Evolutionary conservation across 805 yeast species (phyloP).

Genomic region (Jamesozyma lodderae): DNA sequence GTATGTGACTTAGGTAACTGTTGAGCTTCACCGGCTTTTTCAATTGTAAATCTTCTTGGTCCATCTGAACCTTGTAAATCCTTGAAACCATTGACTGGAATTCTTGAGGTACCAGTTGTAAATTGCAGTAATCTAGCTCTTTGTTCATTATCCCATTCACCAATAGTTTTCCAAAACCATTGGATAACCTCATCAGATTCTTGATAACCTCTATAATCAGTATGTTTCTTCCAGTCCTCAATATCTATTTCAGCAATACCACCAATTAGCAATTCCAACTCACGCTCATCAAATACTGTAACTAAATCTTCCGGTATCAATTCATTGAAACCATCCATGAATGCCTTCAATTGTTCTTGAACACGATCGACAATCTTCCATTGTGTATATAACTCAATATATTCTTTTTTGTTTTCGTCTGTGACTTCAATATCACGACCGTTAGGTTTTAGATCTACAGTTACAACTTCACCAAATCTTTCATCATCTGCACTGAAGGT

Average conservation of each 20-base stretch:
- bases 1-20: constrained; percentile 97
- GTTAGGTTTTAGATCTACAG: constrained; percentile 80
- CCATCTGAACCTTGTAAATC: constrained; percentile 99
- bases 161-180: constrained; percentile 96
- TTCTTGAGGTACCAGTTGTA: constrained; percentile 98
- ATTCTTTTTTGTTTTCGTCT: constrained; percentile 90
- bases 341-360: constrained; percentile 92
- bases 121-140: constrained; percentile 91
- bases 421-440: constrained; percentile 88
- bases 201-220: constrained; percentile 96
- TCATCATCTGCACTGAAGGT: constrained; percentile 89
- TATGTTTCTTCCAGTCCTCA: constrained; percentile 98
- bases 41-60: constrained; percentile 97
- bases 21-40: constrained; percentile 85
- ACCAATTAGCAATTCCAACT: constrained; percentile 90
- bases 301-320: constrained; percentile 94
- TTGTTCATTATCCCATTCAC: constrained; percentile 94
- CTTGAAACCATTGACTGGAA: constrained; percentile 97
- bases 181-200: constrained; percentile 93
- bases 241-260: constrained; percentile 97
- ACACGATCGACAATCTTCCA: constrained; percentile 93
- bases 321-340: constrained; percentile 95
- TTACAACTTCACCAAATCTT: constrained; percentile 85
- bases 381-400: constrained; percentile 88
- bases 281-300: constrained; percentile 95